Base-by-base conservation (phyloP, 495 filamentous ascomycete species). In the Zalerion maritima region DNA sequence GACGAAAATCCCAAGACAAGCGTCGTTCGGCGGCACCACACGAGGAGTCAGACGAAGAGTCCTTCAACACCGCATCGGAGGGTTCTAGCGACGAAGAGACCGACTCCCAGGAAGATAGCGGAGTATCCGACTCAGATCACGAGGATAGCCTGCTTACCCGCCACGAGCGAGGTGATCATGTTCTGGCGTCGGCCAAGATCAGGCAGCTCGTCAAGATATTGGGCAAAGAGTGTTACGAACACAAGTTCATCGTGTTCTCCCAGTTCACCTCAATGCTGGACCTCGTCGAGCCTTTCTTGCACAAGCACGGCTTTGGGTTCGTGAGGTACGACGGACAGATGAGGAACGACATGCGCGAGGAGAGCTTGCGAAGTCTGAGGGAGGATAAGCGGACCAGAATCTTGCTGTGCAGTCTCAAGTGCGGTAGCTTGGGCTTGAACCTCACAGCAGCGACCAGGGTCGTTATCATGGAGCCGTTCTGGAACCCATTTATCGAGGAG, bases 171-270 rank as follows among this genome's bases (percentile, higher is more conserved):
- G 24, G 12, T 19, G 56, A 51, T 18, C 51, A 54, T 24, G 50
- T 69, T 18, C 61, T 74, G 8, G 69, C 74, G 3, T 97, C 89
- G 2, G 83, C 89, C 35, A 97, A 97, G 58, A 91, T 94, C 45
- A 75, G 73, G 28, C 73, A 81, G 31, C 62, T 96, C 14, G 68
- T 94, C 51, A 55, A 64, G 37, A 76, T 96, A 38, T 75, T 97
- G 11, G 65, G 73, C 41, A 71, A 73, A 33, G 89, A 97, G 50
- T 69, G 75, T 0, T 50, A 66, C 19, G 51, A 61, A 28, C 75
- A 92, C 62, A 97, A 97, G 50, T 89, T 89, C 50, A 97, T 97
- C 49, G 83, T 97, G 36, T 97, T 97, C 55, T 92, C 83, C 2
- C 81, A 94, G 43, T 94, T 92, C 53, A 91, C 82, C 7, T 84